Evolutionary conservation across 306 rosid species (phyloP), one percentile per base, ranked within the genome.

Genomic region (Fagus sylvatica): DNA sequence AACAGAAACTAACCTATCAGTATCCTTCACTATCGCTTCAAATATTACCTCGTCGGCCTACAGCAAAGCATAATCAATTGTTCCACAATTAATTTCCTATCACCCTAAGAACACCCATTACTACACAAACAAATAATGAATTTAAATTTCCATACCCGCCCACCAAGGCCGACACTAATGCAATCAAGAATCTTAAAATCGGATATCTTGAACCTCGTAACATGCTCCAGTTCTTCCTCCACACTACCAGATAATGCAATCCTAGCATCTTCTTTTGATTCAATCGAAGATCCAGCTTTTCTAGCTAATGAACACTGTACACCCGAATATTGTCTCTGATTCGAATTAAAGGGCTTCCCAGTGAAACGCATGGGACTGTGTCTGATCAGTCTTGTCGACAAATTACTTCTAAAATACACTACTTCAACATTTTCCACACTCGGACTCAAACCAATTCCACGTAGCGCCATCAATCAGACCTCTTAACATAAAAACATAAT

Each of bases 131-230:
- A 65, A 72, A 71, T 81, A 82, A 39, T 11, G 16, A 67, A 74
- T 61, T 16, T 77, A 17, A 56, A 33, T 53, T 40, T n/a, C 28
- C 97, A 72, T 92, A 95, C 98, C 97, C 97, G 87, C 75, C 97
- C 98, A n/a, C 96, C 96, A 46, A 87, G 98, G 88, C 98, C 98
- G 59, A 85, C 71, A 84, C 98, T 92, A 78, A 95, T 84, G 60
- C 34, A 61, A 77, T 89, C 84, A 4, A 91, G 88, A 76, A 91
- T 78, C 72, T 88, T 85, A 57, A 92, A 95, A 80, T 95, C 96
- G 6, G 98, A 89, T 73, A 89, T 92, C 84, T 84, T 88, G 89
- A 95, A 95, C 84, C 84, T 84, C 4, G 83, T 85, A 76, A 92
- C 97, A 85, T 95, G 97, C 70, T 81, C 97, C 34, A 86, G 76